Evolutionary conservation across 148 eudicot genomes (phyloP).

Genomic region (Rhododendron mucronatum): DNA sequence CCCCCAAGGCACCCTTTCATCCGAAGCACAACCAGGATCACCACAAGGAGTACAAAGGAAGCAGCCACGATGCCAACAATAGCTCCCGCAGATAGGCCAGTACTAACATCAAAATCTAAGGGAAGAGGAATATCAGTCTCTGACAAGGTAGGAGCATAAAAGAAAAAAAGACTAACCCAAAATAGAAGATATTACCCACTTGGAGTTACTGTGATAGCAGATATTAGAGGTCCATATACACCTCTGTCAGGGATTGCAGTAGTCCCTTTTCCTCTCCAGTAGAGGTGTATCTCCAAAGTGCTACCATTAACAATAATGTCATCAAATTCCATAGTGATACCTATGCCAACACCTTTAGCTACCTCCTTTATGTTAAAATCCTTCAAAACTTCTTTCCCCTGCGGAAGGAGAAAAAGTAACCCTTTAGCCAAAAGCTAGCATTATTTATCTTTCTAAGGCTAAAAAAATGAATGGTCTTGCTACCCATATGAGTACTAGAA

Average conservation of each 20-base stretch:
- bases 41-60: conserved; percentile 29
- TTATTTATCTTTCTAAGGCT: background rate
- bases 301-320: conserved; percentile 24
- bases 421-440: background rate
- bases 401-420: background rate
- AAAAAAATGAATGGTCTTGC: background rate
- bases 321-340: conserved; percentile 12
- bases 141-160: background rate
- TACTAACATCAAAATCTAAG: conserved; percentile 39
- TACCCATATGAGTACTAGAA: background rate
- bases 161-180: background rate
- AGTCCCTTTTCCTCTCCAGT: conserved; percentile 53
- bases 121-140: background rate
- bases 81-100: conserved; percentile 45
- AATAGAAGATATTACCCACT: conserved; percentile 25
- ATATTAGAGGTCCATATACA: conserved; percentile 47
- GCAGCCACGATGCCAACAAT: conserved; percentile 47
- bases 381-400: conserved; percentile 29
- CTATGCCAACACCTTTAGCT: conserved; percentile 33
- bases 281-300: conserved; percentile 43
- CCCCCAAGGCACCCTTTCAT: conserved; percentile 45
- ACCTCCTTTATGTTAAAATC: conserved; percentile 34
- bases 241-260: conserved; percentile 38
- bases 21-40: conserved; percentile 32
- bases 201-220: conserved; percentile 43